These are phyloP conservation scores for Penicillium sp. DNA, from an alignment of 2,329 filamentous ascomycete species.

Conservation along the genomic window DNA sequence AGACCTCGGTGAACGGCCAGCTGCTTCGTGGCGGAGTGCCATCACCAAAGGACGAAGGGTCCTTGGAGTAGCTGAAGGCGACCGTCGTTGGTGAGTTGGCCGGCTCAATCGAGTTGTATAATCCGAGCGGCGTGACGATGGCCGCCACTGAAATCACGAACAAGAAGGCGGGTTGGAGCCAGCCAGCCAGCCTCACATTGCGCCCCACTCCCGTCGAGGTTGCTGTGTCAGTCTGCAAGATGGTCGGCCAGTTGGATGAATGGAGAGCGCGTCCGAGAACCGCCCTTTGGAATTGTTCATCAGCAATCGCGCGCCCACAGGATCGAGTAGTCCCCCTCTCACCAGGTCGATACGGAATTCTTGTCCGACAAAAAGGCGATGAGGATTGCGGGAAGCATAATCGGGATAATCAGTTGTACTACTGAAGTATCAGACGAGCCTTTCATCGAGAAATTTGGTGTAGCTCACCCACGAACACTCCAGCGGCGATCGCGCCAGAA, in stretches of 20 bases:
- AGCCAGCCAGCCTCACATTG: not conserved
- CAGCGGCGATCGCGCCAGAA: not conserved
- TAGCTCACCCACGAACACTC: not conserved
- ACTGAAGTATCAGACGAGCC: not conserved
- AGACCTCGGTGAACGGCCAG: not conserved
- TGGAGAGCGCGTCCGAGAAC: not conserved
- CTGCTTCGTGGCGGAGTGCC: constrained; percentile 1
- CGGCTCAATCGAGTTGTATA: not conserved
- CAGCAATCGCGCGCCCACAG: not conserved
- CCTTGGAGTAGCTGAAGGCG: not conserved
- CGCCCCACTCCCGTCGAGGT: not conserved
- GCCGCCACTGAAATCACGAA: not conserved
- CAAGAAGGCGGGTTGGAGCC: not conserved
- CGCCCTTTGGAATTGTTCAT: not conserved
- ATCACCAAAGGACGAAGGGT: not conserved
- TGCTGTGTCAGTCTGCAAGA: not conserved
- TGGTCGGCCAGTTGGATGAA: constrained; percentile 1
- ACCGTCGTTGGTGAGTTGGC: not conserved
- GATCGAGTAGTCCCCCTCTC: not conserved
- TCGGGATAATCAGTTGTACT: constrained; percentile 1
- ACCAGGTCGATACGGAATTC: not conserved
- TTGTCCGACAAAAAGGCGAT: not conserved
- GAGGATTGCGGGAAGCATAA: not conserved
- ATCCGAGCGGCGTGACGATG: not conserved
- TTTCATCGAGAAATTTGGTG: not conserved